Evolutionary conservation across 1,284 basidiomycete species (phyloP).

Genomic region (Somion occarium): DNA sequence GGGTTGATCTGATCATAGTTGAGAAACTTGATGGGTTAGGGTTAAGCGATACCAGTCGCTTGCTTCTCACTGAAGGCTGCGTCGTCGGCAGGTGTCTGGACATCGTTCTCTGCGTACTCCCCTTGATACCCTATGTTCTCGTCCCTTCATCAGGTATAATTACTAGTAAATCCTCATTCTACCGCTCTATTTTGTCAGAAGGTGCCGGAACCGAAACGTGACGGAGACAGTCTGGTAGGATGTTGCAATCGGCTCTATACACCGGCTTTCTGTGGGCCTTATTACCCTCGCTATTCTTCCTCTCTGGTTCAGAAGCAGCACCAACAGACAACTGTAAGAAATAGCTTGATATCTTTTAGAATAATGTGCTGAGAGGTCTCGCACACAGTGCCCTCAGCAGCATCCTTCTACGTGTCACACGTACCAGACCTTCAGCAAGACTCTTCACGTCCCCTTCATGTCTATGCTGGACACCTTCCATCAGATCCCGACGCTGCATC

Average conservation of each 20-base stretch:
- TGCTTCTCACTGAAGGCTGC: no score
- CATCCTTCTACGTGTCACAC: slow-evolving; percentile 78
- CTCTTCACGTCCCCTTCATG: slow-evolving; percentile 62
- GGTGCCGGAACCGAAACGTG: no score
- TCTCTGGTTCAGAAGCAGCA: slow-evolving; percentile 21
- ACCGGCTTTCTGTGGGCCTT: slow-evolving; percentile 15
- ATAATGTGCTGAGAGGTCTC: background rate
- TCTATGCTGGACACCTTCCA: slow-evolving; percentile 79
- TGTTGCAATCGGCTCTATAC: no score
- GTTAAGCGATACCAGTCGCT: no score
- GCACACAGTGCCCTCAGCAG: slow-evolving; percentile 63
- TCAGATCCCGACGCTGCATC: slow-evolving; percentile 66
- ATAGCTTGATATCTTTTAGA: background rate
- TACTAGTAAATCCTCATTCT: no score
- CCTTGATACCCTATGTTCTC: no score
- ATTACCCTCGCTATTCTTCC: slow-evolving; percentile 11
- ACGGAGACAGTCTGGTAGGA: no score
- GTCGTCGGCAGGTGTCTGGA: no score
- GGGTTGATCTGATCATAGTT: slow-evolving; percentile 2
- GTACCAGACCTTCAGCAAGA: slow-evolving; percentile 77
- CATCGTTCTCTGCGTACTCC: no score
- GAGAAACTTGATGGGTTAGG: background rate
- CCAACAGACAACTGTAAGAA: slow-evolving; percentile 44
- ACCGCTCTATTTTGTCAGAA: no score
- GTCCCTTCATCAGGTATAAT: no score